Conservation (phyloP, 2,329 filamentous ascomycete genomes). For the Botrytis fragariae region DNA sequence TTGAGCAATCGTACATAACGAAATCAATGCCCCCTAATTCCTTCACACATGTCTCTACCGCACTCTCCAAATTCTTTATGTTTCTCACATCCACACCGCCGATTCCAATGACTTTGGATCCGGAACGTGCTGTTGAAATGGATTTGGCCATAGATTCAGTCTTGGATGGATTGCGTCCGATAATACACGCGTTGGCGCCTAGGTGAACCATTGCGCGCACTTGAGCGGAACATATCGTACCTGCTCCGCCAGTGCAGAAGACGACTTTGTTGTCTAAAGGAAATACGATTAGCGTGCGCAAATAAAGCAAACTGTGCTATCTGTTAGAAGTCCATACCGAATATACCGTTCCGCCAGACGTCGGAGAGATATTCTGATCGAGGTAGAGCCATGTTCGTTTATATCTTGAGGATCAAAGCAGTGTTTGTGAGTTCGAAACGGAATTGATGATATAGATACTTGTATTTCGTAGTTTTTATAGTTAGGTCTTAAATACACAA, state of each 20-base stretch:
- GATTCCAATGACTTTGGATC: conserved; percentile 83
- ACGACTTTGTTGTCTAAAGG: conserved; percentile 75
- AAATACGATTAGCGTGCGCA: conserved; percentile 19
- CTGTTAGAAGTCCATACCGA: conserved; percentile 54
- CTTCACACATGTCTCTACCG: conserved; percentile 74
- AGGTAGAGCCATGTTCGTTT: conserved; percentile 46
- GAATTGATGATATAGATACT: not conserved
- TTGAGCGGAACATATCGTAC: conserved; percentile 91
- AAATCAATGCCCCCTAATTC: conserved; percentile 90
- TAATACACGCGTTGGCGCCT: conserved; percentile 89
- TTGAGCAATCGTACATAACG: conserved; percentile 66
- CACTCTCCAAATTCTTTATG: conserved; percentile 65
- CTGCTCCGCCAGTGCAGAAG: conserved; percentile 93
- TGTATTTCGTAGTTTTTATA: too few species aligned
- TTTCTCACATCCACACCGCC: conserved; percentile 77
- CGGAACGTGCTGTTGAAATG: conserved; percentile 73
- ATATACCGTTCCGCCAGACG: conserved; percentile 84
- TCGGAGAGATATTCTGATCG: conserved; percentile 75
- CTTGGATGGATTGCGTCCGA: conserved; percentile 86
- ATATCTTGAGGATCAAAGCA: not conserved
- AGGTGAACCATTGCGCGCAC: conserved; percentile 87
- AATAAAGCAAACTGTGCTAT: not conserved
- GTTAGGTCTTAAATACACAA: not conserved
- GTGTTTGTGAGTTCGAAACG: not conserved
- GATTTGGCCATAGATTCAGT: conserved; percentile 77